Percentiles rank a stretch among this genome's conserved stretches.
These are phyloP conservation scores for Agapanthus africanus DNA, from an alignment of 106 monocot genomes.

Conservation along the genomic window DNA sequence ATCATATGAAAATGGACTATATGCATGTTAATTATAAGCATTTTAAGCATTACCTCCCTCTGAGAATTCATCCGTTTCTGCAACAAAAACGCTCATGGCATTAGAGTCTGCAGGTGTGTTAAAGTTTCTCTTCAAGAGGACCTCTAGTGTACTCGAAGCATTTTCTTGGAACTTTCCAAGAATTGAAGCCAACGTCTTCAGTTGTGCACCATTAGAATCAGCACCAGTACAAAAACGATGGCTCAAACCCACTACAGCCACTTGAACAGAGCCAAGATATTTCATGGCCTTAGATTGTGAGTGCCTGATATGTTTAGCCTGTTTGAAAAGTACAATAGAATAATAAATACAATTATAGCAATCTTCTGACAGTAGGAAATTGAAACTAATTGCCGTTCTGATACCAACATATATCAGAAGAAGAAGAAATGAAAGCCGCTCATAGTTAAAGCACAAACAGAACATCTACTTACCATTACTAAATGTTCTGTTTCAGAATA, in stretches of 20 bases:
- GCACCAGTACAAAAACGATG: constrained; percentile 43
- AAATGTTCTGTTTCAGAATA: constrained; percentile 22
- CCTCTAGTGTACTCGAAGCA: constrained; percentile 46
- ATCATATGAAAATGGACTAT: background rate
- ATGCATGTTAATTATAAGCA: no score
- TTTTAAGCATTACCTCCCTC: constrained; percentile 38
- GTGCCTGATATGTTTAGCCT: constrained; percentile 29
- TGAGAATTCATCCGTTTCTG: constrained; percentile 32
- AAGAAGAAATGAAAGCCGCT: no score
- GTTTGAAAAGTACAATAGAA: background rate
- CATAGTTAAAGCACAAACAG: background rate
- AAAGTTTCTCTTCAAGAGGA: constrained; percentile 50
- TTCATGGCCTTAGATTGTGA: constrained; percentile 14
- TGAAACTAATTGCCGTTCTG: background rate
- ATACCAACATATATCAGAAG: background rate
- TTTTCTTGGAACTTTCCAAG: constrained; percentile 39
- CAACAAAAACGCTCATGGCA: constrained; percentile 68
- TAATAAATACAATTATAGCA: background rate
- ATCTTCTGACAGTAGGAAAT: background rate
- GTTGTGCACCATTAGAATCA: constrained; percentile 48
- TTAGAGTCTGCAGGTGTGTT: constrained; percentile 80
- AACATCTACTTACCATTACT: constrained; percentile 39
- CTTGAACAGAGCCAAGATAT: constrained; percentile 53
- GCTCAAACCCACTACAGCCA: constrained; percentile 71
- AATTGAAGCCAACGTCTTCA: constrained; percentile 47